A percentile compares a stretch with the other conserved stretches of the same genome.
phyloP scores from a whole-genome alignment of 805 yeast genomes.

The Torulaspora franciscae region DNA sequence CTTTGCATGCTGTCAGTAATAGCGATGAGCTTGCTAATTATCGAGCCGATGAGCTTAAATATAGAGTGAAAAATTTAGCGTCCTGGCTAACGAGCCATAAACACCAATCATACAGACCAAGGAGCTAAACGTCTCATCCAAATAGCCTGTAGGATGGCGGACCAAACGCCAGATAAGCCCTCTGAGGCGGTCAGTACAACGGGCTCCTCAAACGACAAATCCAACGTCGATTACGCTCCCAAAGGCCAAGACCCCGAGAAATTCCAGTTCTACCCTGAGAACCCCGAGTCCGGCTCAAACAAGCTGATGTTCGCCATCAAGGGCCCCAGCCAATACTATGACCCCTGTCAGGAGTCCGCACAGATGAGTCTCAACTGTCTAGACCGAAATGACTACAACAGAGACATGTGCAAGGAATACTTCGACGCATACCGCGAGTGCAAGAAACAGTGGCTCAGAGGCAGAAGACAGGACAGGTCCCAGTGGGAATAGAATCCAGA shows the following conservation, averaged over 20 bases:
- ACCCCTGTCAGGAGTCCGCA: slow-evolving; percentile 88
- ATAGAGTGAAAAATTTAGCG: slow-evolving; percentile 2
- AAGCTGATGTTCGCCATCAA: slow-evolving; percentile 65
- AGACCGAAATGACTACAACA: slow-evolving; percentile 69
- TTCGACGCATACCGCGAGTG: slow-evolving; percentile 94
- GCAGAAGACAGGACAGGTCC: slow-evolving; percentile 37
- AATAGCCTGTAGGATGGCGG: background rate
- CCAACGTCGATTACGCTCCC: slow-evolving; percentile 25
- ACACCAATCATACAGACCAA: background rate
- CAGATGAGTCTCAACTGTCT: slow-evolving; percentile 82
- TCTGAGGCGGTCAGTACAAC: background rate
- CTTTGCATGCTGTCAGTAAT: no score
- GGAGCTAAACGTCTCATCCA: background rate
- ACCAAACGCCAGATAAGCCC: background rate
- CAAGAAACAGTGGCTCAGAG: slow-evolving; percentile 62
- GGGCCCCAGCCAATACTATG: slow-evolving; percentile 78
- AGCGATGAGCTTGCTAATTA: background rate
- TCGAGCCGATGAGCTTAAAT: slow-evolving; percentile 13
- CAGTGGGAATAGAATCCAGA: slow-evolving; percentile 25
- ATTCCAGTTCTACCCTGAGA: slow-evolving; percentile 60
- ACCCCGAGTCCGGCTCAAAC: slow-evolving; percentile 69
- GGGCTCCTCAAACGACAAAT: slow-evolving; percentile 12
- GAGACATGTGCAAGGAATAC: slow-evolving; percentile 66
- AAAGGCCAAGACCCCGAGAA: slow-evolving; percentile 17
- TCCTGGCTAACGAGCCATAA: background rate